These are phyloP conservation scores for Pilatotrama ljubarskyi DNA, from an alignment of 768 basidiomycete genomes.

Conservation along the genomic window DNA sequence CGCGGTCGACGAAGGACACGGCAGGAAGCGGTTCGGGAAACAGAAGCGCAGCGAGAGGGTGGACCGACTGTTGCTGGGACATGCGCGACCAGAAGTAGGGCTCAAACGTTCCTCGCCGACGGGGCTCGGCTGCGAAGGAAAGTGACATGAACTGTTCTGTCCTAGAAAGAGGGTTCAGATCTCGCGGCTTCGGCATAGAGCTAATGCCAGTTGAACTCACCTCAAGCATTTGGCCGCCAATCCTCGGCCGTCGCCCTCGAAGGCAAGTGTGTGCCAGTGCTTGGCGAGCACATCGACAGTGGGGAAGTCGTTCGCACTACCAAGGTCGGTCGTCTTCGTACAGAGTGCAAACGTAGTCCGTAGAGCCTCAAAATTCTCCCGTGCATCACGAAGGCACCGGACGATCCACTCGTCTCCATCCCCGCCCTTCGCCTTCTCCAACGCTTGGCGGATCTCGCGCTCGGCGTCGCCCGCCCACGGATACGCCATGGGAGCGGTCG, in stretches of 20 bases:
- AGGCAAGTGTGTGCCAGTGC: constrained; percentile 57
- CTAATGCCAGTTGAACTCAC: constrained; percentile 34
- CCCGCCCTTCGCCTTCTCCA: constrained; percentile 47
- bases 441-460: constrained; percentile 44
- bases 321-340: constrained; percentile 40
- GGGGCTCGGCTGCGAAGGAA: constrained; percentile 73
- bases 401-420: constrained; percentile 47
- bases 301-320: constrained; percentile 23
- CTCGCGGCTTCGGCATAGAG: neutral
- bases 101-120: constrained; percentile 72
- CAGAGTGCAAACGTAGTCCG: constrained; percentile 53
- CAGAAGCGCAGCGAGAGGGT: constrained; percentile 62
- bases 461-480: constrained; percentile 71
- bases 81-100: constrained; percentile 71
- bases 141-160: constrained; percentile 78
- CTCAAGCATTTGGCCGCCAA: constrained; percentile 61
- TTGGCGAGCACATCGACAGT: constrained; percentile 51
- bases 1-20: constrained; percentile 66
- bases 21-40: constrained; percentile 77
- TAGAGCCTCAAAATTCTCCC: constrained; percentile 52
- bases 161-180: constrained; percentile 34
- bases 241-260: constrained; percentile 37
- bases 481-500: constrained; percentile 49
- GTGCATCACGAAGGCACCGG: constrained; percentile 42
- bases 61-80: constrained; percentile 37